phyloP scores from a whole-genome alignment of 768 basidiomycete species.

The Trametes villosa region DNA sequence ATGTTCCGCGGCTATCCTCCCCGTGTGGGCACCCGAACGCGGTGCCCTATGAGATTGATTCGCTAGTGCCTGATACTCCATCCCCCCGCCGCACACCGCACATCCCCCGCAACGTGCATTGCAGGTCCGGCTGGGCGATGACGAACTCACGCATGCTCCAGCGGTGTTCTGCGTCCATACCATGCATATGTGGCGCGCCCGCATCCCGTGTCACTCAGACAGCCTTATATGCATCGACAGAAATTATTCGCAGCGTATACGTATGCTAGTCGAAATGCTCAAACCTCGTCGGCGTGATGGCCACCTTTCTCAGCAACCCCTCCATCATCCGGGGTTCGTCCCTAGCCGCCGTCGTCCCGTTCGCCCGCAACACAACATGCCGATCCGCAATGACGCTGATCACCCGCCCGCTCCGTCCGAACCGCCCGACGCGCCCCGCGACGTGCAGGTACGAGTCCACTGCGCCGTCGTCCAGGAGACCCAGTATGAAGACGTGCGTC shows the following conservation, averaged over 20 bases:
- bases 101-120: not conserved
- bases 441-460: constrained; percentile 71
- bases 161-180: not conserved
- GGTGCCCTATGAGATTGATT: not conserved
- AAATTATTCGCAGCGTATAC: not conserved
- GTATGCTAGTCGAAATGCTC: constrained; percentile 51
- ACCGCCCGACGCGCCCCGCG: constrained; percentile 77
- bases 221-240: not conserved
- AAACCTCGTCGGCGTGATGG: constrained; percentile 50
- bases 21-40: constrained; percentile 5
- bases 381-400: constrained; percentile 57
- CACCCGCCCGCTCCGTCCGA: constrained; percentile 68
- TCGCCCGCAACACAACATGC: constrained; percentile 35
- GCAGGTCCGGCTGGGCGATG: no score
- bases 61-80: not conserved
- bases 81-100: not conserved
- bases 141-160: not conserved
- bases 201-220: constrained; percentile 2
- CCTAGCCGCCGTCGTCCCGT: constrained; percentile 30
- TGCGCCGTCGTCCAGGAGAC: constrained; percentile 54
- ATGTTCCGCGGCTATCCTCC: constrained; percentile 8
- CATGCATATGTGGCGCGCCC: not conserved
- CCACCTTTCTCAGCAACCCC: constrained; percentile 49
- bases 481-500: constrained; percentile 76
- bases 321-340: constrained; percentile 47